Evolutionary conservation across 2,329 filamentous ascomycete species (phyloP).

Genomic region (Diplodia intermedia): DNA sequence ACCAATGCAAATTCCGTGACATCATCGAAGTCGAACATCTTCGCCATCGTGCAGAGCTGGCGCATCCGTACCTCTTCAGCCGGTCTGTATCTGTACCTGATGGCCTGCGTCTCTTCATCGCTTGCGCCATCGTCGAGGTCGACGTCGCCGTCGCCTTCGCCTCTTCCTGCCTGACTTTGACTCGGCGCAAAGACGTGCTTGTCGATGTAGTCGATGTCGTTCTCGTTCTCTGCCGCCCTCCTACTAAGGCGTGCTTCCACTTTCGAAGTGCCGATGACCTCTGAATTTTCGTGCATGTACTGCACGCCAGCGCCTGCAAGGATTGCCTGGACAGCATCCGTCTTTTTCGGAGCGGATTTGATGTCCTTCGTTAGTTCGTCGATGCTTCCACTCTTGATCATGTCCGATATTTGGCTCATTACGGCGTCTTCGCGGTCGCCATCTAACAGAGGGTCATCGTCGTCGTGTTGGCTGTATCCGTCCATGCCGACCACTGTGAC

Average conservation of each 20-base stretch:
- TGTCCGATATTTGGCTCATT: constrained; percentile 74
- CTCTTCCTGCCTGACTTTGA: constrained; percentile 43
- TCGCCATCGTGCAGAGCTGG: constrained; percentile 92
- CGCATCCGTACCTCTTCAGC: constrained; percentile 74
- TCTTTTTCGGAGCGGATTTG: constrained; percentile 49
- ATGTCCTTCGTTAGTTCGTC: constrained; percentile 39
- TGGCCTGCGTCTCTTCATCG: constrained; percentile 39
- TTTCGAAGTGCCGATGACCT: constrained; percentile 90
- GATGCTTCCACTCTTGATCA: constrained; percentile 58
- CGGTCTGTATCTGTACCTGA: constrained; percentile 72
- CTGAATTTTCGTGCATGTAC: constrained; percentile 95
- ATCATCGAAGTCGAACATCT: constrained; percentile 75
- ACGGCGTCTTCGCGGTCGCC: constrained; percentile 68
- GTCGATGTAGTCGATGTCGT: constrained; percentile 58
- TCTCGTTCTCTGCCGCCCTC: constrained; percentile 70
- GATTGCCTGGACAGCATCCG: constrained; percentile 86
- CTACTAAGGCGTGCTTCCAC: constrained; percentile 86
- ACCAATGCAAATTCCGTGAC: constrained; percentile 86
- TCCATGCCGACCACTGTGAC: constrained; percentile 81
- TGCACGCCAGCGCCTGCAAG: constrained; percentile 86
- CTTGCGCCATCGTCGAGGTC: constrained; percentile 36
- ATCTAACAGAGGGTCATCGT: constrained; percentile 37
- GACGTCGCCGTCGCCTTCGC: not conserved
- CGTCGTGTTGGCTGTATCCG: constrained; percentile 63
- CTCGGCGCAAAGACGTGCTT: constrained; percentile 65